These are phyloP conservation scores for Protoeuglena noctilucae DNA, from an alignment of 139 green algal genomes.

Conservation along the genomic window DNA sequence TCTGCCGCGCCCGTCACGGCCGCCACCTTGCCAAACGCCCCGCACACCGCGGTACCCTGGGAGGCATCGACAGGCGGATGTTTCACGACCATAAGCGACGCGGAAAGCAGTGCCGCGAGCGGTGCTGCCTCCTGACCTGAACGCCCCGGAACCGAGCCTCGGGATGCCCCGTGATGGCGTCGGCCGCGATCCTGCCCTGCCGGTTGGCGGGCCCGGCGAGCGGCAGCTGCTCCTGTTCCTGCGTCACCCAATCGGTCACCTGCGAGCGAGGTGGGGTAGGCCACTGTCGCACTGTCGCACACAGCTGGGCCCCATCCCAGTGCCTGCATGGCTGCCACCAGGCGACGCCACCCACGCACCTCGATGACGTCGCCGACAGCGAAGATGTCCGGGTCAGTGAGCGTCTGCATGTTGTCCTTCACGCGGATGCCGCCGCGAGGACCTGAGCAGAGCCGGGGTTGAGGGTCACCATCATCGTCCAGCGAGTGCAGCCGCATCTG, in stretches of 20 bases:
- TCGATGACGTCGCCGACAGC: conserved; percentile 15
- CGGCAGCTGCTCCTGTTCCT: too few relatives aligned
- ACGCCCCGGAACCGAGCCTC: not conserved
- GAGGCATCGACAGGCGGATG: too few relatives aligned
- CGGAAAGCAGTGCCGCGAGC: conserved; percentile 15
- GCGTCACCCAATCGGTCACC: too few relatives aligned
- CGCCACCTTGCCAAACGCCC: conserved; percentile 22
- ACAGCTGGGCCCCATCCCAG: too few relatives aligned
- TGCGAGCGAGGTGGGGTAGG: too few relatives aligned
- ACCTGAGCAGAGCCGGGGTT: conserved; percentile 7
- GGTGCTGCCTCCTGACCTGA: not conserved
- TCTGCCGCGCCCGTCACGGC: conserved; percentile 27
- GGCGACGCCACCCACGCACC: too few relatives aligned
- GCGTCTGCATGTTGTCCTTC: conserved; percentile 29
- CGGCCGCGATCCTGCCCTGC: conserved; percentile 27
- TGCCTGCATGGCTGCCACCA: too few relatives aligned
- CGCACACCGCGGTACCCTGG: conserved; percentile 29
- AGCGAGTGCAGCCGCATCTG: too few relatives aligned
- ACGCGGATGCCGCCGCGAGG: conserved; percentile 23
- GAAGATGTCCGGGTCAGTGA: conserved; percentile 19
- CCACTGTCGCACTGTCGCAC: too few relatives aligned
- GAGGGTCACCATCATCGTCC: too few relatives aligned
- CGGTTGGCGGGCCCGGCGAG: conserved; percentile 33
- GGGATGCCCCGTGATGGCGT: conserved; percentile 23
- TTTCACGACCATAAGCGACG: too few relatives aligned